Base-by-base conservation (phyloP, 495 filamentous ascomycete genomes). In the Penicillium daleae region DNA sequence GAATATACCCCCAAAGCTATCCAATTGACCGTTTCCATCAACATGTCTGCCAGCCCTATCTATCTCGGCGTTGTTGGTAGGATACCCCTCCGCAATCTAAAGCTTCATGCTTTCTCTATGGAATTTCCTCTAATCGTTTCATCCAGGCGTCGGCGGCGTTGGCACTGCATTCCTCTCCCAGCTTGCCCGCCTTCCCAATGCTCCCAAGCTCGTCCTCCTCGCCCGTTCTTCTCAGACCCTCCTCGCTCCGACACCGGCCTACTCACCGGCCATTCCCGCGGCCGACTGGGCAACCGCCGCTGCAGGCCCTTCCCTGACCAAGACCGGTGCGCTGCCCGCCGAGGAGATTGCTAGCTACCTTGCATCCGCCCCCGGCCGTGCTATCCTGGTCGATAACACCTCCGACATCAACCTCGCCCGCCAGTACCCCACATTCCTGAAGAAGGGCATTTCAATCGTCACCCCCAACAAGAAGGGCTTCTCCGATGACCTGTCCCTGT, bases 401-500 rank as follows among this genome's bases (percentile, higher is more conserved):
- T 93, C 90, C 72, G 90, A 89, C 66, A 87, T 89, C 57, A 82
- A 85, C 44, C 79, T 98, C 15, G 94, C 93, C 4, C 79, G 86
- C 59, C 71, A 81, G 17, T 97, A 98, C 76, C 92, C 93, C 0
- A 59, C 77, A n/a, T 89, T 93, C 72, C 82, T 97, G 59, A 78
- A 80, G 56, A 79, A 83, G 22, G 93, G 93, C 8, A 89, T 98
- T 75, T 90, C 83, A 66, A 84, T 97, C 71, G 92, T 97, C 33
- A 97, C 94, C 0, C 93, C 94, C 19, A 98, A 96, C 82, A 98
- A 98, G 80, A 97, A 97, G 76, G 93, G 89, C 3, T 97, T 98
- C 76, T 92, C 90, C 1, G 83, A 85, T 33, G 84, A 82, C 31
- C 84, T 90, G 58, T 77, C 82, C 59, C 80, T 95, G 46, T 98